Evolutionary conservation across 2,329 filamentous ascomycete species (phyloP).

Genomic region (Fusarium sp.): DNA sequence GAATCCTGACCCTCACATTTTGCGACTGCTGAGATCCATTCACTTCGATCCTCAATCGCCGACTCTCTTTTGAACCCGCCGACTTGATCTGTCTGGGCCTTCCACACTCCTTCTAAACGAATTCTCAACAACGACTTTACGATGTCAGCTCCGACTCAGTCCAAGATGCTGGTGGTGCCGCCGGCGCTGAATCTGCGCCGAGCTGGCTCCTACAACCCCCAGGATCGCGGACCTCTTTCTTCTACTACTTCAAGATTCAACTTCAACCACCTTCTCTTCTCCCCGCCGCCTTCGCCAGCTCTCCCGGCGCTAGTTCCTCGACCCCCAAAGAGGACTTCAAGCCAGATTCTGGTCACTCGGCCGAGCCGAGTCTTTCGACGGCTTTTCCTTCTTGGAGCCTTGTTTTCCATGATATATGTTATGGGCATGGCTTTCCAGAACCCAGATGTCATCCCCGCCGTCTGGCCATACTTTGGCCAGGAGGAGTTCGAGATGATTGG

Average conservation of each 20-base stretch:
- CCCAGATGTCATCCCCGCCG: conserved; percentile 48
- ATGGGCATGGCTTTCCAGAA: conserved; percentile 49
- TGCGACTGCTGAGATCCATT: conserved; percentile 28
- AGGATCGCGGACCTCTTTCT: conserved; percentile 69
- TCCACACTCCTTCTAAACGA: neutral
- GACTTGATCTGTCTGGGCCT: conserved; percentile 20
- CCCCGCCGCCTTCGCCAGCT: conserved; percentile 78
- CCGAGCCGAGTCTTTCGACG: conserved; percentile 72
- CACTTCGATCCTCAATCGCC: conserved; percentile 38
- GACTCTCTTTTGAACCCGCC: conserved; percentile 40
- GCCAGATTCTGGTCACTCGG: conserved; percentile 62
- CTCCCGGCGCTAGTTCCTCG: conserved; percentile 78
- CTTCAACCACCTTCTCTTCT: conserved; percentile 78
- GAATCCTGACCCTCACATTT: conserved; percentile 11
- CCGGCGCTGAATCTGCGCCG: conserved; percentile 73
- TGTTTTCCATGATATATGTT: conserved; percentile 68
- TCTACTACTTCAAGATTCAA: conserved; percentile 75
- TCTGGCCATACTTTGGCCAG: conserved; percentile 61
- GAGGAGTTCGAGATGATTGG: conserved; percentile 78
- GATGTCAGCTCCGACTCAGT: conserved; percentile 62
- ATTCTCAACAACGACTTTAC: conserved; percentile 20
- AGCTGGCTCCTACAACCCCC: conserved; percentile 70
- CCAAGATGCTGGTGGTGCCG: conserved; percentile 68
- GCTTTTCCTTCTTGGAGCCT: conserved; percentile 67
- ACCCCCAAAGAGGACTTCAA: conserved; percentile 71